Conservation (phyloP, 2,329 filamentous ascomycete species). For the Colletotrichum sp. region DNA sequence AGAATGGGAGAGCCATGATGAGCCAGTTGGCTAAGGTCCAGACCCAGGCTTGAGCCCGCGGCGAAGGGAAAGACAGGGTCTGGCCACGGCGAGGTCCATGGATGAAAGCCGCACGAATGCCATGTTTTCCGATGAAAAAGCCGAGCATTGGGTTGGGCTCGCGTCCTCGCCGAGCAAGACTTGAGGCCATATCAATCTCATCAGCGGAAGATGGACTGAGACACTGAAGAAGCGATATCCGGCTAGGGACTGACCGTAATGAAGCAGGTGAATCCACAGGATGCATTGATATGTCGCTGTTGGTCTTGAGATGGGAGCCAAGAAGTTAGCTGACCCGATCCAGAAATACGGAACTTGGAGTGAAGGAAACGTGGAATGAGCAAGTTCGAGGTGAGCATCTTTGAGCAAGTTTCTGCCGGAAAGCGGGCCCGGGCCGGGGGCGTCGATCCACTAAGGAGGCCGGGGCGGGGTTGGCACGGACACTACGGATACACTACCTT, state of each 20-base stretch:
- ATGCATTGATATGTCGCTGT: neutral
- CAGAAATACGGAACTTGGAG: neutral
- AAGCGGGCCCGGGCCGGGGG: neutral
- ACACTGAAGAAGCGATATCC: neutral
- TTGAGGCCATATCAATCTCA: neutral
- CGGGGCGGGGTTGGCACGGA: neutral
- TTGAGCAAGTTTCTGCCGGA: slow-evolving; percentile 38
- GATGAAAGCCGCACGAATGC: neutral
- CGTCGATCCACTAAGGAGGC: neutral
- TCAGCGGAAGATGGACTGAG: neutral
- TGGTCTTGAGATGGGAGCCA: neutral
- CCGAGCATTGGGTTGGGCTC: neutral
- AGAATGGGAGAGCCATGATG: neutral
- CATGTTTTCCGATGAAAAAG: neutral
- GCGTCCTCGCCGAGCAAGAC: neutral
- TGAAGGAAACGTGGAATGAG: neutral
- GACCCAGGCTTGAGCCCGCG: neutral
- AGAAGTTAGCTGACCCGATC: neutral
- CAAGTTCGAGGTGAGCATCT: slow-evolving; percentile 34
- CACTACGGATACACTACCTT: neutral
- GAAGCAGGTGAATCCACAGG: neutral
- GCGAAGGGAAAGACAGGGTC: neutral
- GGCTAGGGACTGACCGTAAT: neutral
- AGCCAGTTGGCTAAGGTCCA: neutral
- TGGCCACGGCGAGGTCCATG: neutral